Percentiles rank a stretch among this genome's conserved stretches.
These are phyloP conservation scores for Hypoxylon sp. DNA, from an alignment of 2,329 filamentous ascomycete species.

Conservation along the genomic window DNA sequence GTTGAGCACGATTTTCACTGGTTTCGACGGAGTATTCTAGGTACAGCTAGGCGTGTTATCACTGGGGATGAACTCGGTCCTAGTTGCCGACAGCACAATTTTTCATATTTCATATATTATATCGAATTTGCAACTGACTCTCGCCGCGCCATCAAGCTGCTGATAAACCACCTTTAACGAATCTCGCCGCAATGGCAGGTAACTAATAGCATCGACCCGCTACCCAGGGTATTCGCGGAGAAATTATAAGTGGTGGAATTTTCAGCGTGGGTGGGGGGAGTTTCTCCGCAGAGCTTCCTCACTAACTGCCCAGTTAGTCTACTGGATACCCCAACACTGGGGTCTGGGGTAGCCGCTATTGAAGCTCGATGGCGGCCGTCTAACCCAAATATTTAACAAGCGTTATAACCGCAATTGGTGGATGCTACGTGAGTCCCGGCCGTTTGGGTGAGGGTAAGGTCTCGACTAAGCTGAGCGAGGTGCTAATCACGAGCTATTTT, in stretches of 20 bases:
- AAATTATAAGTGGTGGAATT: conserved; percentile 37
- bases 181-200: neutral
- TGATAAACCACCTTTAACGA: neutral
- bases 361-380: conserved; percentile 1
- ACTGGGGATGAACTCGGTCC: too few relatives aligned
- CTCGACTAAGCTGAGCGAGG: conserved; percentile 22
- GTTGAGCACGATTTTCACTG: too few relatives aligned
- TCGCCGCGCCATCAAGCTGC: neutral
- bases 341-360: conserved; percentile 17
- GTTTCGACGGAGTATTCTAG: too few relatives aligned
- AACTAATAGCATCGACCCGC: neutral
- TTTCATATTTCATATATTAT: too few relatives aligned
- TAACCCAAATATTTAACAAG: neutral
- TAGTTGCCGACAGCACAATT: too few relatives aligned
- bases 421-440: conserved; percentile 12
- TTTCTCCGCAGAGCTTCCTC: conserved; percentile 23
- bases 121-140: too few relatives aligned
- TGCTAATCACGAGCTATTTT: conserved; percentile 12
- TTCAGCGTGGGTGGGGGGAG: conserved; percentile 12
- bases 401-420: conserved; percentile 25
- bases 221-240: conserved; percentile 7
- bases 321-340: conserved; percentile 8
- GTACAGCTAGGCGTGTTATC: too few relatives aligned
- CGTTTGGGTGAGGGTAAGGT: conserved; percentile 10
- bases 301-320: neutral